Base-by-base conservation (phyloP, 345 rosid genomes). In the Syzygium aromaticum region DNA sequence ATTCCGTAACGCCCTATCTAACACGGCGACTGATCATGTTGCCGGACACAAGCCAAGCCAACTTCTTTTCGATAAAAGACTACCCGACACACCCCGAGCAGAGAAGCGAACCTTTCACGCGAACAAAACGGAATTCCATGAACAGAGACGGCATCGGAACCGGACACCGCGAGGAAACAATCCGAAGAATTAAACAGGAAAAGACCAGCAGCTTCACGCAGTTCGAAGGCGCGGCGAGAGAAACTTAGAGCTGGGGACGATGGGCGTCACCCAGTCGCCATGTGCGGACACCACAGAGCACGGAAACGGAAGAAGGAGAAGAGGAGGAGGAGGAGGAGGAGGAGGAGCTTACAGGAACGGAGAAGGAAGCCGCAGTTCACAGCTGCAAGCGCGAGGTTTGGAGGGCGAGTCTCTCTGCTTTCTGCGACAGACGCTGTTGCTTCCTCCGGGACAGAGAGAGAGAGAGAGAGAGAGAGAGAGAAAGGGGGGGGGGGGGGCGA, bases 291-390 rank as follows among this genome's bases (percentile, higher is more conserved):
- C 82, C 49, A 11, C 82, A 11, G 49, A 38, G 49, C 27, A 73
- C 0, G 82, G 28, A 6, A 0, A 61, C 17, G 27, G 56, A 16
- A 53, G 7, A 2, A n/a, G 67, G 8, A 22, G 59, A 22, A 22
- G 61, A 61, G 0, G 67, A 61, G 6, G 73, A 7, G 21, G 57
- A 27, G 27, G n/a, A n/a, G n/a, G 78, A 16, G 33, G 46, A 19
- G 38, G 80, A 33, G 5, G 80, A 43, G 27, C 82, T 73, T 33
- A 73, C 82, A 21, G 49, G 82, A 73, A 73, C 49, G 23, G 82
- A 38, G 82, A 73, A 38, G 80, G 80, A 73, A 73, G 25, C 80
- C 80, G 80, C 8, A 38, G 80, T 33, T 33, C 80, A 73, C 80
- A 25, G 49, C 49, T 38, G 49, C 49, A 38, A 73, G 25, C 82